Conservation (phyloP, 2,329 filamentous ascomycete genomes). For the Botrytis paeoniae region DNA sequence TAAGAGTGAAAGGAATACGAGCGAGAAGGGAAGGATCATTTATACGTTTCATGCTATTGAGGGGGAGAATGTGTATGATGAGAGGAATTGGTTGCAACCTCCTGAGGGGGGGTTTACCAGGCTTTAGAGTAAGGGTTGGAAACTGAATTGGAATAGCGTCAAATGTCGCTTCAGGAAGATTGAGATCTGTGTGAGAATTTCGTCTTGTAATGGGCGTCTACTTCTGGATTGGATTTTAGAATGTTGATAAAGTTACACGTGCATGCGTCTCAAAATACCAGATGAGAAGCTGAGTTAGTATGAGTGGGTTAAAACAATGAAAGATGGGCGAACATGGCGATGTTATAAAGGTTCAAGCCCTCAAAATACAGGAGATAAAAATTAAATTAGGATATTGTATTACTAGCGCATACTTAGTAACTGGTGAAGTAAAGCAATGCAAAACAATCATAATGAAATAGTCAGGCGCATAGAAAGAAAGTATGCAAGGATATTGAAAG, state of each 20-base stretch:
- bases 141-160: background rate
- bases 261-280: background rate
- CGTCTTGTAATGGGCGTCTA: background rate
- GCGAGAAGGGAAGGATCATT: slow-evolving; percentile 82
- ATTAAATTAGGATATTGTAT: background rate
- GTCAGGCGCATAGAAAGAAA: background rate
- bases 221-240: background rate
- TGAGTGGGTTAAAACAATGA: background rate
- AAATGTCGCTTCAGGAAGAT: background rate
- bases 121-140: slow-evolving; percentile 24
- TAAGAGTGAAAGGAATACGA: slow-evolving; percentile 91
- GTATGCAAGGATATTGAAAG: background rate
- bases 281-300: background rate
- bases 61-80: slow-evolving; percentile 74
- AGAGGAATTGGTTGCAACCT: slow-evolving; percentile 90
- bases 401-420: background rate
- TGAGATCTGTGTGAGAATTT: background rate
- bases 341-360: background rate
- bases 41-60: slow-evolving; percentile 99
- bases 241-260: background rate
- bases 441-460: background rate
- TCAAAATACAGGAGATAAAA: background rate
- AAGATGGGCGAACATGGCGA: background rate
- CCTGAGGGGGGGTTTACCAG: slow-evolving; percentile 70
- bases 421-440: background rate